Conservation (phyloP, 2,329 filamentous ascomycete genomes). For the Paraphoma chrysanthemicola region DNA sequence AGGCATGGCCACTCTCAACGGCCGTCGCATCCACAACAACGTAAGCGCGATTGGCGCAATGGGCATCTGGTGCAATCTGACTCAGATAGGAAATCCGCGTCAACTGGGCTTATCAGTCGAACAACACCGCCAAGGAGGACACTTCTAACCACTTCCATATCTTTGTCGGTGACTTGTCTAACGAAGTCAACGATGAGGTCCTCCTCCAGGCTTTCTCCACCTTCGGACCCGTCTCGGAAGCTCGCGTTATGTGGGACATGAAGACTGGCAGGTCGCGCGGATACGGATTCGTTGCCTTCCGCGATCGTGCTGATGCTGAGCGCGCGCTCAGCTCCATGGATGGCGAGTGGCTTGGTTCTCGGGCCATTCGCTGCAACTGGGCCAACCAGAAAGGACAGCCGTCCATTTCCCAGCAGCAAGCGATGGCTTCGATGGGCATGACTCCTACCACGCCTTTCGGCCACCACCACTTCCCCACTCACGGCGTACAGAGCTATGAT, state of each 20-base stretch:
- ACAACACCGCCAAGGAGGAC: slow-evolving; percentile 92
- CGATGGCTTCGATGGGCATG: slow-evolving; percentile 97
- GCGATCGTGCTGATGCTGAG: slow-evolving; percentile 90
- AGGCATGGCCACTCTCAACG: slow-evolving; percentile 96
- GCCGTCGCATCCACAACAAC: slow-evolving; percentile 91
- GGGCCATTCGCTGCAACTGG: slow-evolving; percentile 99
- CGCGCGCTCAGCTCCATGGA: slow-evolving; percentile 98
- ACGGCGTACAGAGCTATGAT: slow-evolving; percentile 96
- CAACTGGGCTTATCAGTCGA: slow-evolving; percentile 99
- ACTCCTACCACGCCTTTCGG: slow-evolving; percentile 95
- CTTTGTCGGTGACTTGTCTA: slow-evolving; percentile 96
- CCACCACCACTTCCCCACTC: slow-evolving; percentile 96
- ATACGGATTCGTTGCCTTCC: slow-evolving; percentile 97
- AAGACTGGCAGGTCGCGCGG: slow-evolving; percentile 97
- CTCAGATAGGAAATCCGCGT: slow-evolving; percentile 86
- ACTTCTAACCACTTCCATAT: slow-evolving; percentile 99
- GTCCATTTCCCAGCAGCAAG: slow-evolving; percentile 96
- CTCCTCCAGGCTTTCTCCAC: slow-evolving; percentile 92
- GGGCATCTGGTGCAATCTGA: slow-evolving; percentile 26
- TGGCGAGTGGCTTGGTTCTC: slow-evolving; percentile 97
- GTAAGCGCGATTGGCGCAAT: slow-evolving; percentile 61
- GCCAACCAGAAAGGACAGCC: slow-evolving; percentile 99
- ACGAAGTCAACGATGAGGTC: slow-evolving; percentile 98
- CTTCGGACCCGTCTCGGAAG: slow-evolving; percentile 95
- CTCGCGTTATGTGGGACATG: slow-evolving; percentile 99